A percentile compares a stretch with the other conserved stretches of the same genome.
phyloP scores from a whole-genome alignment of 2,329 filamentous ascomycete genomes.

The Colletotrichum lupini region DNA sequence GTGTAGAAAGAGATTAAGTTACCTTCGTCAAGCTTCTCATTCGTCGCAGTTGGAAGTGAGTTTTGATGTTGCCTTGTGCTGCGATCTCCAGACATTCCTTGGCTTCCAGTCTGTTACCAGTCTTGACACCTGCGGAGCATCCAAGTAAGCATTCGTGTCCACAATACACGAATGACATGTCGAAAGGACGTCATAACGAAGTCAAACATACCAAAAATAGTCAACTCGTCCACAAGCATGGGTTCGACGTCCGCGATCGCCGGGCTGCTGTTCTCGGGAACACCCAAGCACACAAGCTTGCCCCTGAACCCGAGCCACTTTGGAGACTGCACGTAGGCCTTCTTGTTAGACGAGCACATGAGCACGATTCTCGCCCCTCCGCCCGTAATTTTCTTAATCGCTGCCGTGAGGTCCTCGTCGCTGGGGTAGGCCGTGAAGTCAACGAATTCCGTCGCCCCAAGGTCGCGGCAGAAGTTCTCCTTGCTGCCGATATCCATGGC shows the following conservation, averaged over 20 bases:
- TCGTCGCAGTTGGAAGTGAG: constrained; percentile 30
- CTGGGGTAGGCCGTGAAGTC: constrained; percentile 38
- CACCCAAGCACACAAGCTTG: constrained; percentile 43
- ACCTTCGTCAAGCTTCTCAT: constrained; percentile 34
- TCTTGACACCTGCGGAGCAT: constrained; percentile 22
- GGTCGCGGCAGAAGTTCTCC: constrained; percentile 38
- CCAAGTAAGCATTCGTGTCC: not conserved
- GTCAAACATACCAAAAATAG: constrained; percentile 29
- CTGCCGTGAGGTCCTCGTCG: constrained; percentile 16
- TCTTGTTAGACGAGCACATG: constrained; percentile 39
- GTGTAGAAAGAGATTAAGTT: not conserved
- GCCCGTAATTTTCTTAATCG: constrained; percentile 35
- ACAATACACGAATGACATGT: too few relatives aligned
- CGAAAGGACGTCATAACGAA: not conserved
- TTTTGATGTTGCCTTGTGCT: constrained; percentile 31
- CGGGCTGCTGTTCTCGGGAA: constrained; percentile 35
- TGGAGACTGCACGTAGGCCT: constrained; percentile 39
- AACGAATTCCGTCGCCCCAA: constrained; percentile 42
- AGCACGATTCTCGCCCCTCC: constrained; percentile 38
- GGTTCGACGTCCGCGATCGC: constrained; percentile 24
- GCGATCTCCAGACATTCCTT: constrained; percentile 35
- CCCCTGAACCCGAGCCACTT: constrained; percentile 42
- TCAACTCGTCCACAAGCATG: constrained; percentile 27
- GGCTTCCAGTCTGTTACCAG: constrained; percentile 32
- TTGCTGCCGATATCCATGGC: constrained; percentile 42